Evolutionary conservation across 176 grass and related monocot genomes (phyloP), one percentile per base, ranked within the genome.

Genomic region (Avena sativa): DNA sequence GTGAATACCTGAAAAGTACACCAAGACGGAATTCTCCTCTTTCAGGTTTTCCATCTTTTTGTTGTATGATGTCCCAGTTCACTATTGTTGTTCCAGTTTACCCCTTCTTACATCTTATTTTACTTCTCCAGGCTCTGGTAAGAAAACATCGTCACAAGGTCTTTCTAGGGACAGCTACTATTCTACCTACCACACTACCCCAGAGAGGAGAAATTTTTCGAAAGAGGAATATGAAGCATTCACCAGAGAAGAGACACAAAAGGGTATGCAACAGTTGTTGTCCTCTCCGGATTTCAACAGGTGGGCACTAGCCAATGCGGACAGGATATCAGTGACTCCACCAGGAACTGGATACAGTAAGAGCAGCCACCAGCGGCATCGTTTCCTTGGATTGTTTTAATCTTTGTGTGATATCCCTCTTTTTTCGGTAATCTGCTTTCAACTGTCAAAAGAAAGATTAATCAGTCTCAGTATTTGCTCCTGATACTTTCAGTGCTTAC

Each of bases 211-310:
- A 72, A 91, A 87, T 23, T 91, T 91, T n/a, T 86, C 96, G 0
- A 85, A 91, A 53, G 91, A 94, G 88, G 88, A 98, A 87, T 98
- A 94, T 57, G 88, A 91, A 44, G 74, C 74, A 49, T 88, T 95
- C 58, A 98, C 96, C 6, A 94, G 40, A 85, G 85, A 98, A 78
- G 86, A 95, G 81, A 98, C 96, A 26, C 81, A 80, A 12, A 92
- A 93, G 72, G 88, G 83, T 59, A 87, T 98, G 88, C 84, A 65
- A 14, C 83, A 98, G 56, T 32, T 98, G 69, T 2, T 95, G 17
- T 95, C 91, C 43, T 93, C 96, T 2, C 88, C 91, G 0, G 96
- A 95, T 62, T 98, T 98, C 90, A 93, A 90, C 81, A 86, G 81
- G 71, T 98, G 96, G 96, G 96, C 90, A 30, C 51, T 90, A 21